Conservation (phyloP, 257 asterid genomes). For the Lycium ferocissimum region DNA sequence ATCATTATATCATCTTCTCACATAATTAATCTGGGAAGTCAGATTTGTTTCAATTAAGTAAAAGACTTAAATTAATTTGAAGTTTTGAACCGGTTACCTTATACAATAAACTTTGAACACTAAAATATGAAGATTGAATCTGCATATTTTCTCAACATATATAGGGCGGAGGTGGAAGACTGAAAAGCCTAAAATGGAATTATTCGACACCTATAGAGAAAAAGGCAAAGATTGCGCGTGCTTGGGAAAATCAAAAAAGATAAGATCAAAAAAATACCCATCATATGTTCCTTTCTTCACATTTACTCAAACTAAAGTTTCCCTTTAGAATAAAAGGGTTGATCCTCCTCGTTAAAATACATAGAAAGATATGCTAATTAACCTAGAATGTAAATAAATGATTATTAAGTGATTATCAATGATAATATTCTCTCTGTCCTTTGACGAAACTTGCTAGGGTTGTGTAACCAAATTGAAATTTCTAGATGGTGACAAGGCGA, state of each 20-base stretch:
- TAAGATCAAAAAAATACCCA: conserved; percentile 38
- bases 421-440: neutral
- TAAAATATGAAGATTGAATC: neutral
- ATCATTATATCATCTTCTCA: neutral
- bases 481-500: neutral
- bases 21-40: neutral
- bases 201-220: neutral
- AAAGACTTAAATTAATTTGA: neutral
- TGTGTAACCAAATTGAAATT: neutral
- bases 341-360: neutral
- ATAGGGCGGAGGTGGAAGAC: conserved; percentile 33
- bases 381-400: neutral
- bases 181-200: conserved; percentile 27
- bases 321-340: neutral
- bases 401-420: neutral
- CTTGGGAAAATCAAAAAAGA: conserved; percentile 43
- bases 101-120: neutral
- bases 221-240: conserved; percentile 54
- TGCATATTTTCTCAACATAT: neutral
- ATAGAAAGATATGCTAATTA: neutral
- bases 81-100: too few species aligned
- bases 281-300: conserved; percentile 45
- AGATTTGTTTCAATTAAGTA: neutral
- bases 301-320: conserved; percentile 44
- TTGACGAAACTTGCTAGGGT: conserved; percentile 13